Conservation (phyloP, 352 stramenopile genomes). For the Phytophthora ramorum region DNA sequence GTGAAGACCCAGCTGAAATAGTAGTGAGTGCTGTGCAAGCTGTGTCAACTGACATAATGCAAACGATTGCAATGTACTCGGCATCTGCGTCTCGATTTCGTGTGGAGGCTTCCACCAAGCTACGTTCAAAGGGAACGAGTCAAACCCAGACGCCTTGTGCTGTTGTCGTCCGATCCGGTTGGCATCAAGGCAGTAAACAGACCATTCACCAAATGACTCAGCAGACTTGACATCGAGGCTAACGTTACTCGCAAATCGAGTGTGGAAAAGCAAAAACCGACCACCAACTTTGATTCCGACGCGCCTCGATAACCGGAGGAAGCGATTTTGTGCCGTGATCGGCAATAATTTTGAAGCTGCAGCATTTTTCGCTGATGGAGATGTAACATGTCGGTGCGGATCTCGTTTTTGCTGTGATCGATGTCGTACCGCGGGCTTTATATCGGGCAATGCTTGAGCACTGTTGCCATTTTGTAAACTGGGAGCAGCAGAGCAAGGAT, state of each 20-base stretch:
- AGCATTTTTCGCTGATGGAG: background rate
- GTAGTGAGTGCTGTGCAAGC: slow-evolving; percentile 22
- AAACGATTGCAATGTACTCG: background rate
- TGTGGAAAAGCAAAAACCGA: slow-evolving; percentile 43
- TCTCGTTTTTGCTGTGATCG: background rate
- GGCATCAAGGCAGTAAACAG: slow-evolving; percentile 23
- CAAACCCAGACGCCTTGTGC: background rate
- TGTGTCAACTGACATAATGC: slow-evolving; percentile 10
- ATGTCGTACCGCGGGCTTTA: background rate
- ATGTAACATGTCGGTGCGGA: background rate
- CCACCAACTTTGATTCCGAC: slow-evolving; percentile 42
- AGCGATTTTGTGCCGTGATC: background rate
- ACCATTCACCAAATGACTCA: slow-evolving; percentile 20
- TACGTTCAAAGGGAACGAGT: background rate
- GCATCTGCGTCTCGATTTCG: slow-evolving; percentile 3
- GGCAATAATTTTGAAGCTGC: background rate
- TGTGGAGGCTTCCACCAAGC: slow-evolving; percentile 33
- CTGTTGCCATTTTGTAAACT: background rate
- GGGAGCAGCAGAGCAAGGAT: background rate
- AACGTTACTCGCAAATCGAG: slow-evolving; percentile 9
- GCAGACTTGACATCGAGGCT: background rate
- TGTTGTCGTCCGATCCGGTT: slow-evolving; percentile 21
- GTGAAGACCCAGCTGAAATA: slow-evolving; percentile 43
- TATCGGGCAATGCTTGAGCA: background rate
- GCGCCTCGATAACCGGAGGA: slow-evolving; percentile 19